Evolutionary conservation across 202 grass and related monocot genomes (phyloP).

Genomic region (Hordeum pubiflorum): DNA sequence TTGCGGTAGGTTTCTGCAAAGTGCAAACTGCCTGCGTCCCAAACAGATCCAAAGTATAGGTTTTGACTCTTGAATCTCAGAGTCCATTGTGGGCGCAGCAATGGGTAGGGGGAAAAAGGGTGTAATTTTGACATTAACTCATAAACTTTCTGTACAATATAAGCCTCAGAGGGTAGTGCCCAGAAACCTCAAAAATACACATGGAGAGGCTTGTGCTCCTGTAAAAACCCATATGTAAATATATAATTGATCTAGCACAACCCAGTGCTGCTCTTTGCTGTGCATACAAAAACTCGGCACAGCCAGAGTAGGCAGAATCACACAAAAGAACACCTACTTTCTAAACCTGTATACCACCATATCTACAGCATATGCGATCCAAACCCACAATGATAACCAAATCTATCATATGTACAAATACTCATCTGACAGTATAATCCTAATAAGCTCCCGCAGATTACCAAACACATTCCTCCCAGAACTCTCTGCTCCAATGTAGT

Average conservation of each 20-base stretch:
- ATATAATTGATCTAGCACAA: conserved; percentile 20
- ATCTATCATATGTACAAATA: conserved; percentile 51
- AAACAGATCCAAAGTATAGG: no score
- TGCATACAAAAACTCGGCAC: conserved; percentile 40
- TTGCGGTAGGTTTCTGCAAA: no score
- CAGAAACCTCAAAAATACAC: not conserved
- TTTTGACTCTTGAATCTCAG: not conserved
- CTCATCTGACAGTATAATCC: conserved; percentile 63
- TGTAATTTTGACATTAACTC: not conserved
- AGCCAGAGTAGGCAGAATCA: conserved; percentile 10
- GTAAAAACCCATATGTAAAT: not conserved
- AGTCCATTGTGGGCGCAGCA: not conserved
- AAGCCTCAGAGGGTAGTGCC: not conserved
- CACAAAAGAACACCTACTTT: conserved; percentile 16
- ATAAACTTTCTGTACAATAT: not conserved
- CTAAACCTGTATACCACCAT: not conserved
- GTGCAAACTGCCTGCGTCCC: no score
- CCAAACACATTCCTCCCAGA: conserved; percentile 59
- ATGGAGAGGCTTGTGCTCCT: not conserved
- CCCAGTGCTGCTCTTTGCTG: not conserved
- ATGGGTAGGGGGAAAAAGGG: no score
- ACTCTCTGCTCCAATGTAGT: conserved; percentile 70
- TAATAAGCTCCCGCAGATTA: conserved; percentile 78
- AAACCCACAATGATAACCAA: not conserved
- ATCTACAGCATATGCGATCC: conserved; percentile 1